phyloP scores from a whole-genome alignment of 441 rosid species.

The Pelargonium myrrhifolium region DNA sequence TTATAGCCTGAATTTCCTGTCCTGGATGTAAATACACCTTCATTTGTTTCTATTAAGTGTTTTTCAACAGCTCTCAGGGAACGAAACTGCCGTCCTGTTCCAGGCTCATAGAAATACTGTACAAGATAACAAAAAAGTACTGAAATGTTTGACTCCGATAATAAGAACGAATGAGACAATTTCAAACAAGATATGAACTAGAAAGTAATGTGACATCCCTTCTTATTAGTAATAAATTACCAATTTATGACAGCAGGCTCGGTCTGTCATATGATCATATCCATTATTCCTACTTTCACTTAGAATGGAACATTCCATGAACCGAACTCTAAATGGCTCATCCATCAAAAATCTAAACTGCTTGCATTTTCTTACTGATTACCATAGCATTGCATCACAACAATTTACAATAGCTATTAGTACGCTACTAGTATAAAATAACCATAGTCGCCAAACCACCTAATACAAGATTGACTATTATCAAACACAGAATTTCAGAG shows the following conservation, averaged over 20 bases:
- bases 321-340: neutral
- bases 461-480: neutral
- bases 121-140: conserved; percentile 9
- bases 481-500: neutral
- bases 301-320: neutral
- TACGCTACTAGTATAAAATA: no score
- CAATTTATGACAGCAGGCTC: neutral
- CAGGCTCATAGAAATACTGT: conserved; percentile 42
- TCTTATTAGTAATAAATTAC: neutral
- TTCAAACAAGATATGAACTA: neutral
- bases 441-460: neutral
- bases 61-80: conserved; percentile 34
- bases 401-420: neutral
- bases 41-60: conserved; percentile 24
- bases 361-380: neutral
- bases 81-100: conserved; percentile 41
- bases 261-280: neutral
- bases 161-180: neutral
- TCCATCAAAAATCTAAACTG: neutral
- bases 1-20: conserved; percentile 11
- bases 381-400: neutral
- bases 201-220: neutral
- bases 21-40: neutral
- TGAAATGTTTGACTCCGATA: neutral
- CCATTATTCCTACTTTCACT: neutral